phyloP scores from a whole-genome alignment of 116 monocot genomes.

The Iris pallida region DNA sequence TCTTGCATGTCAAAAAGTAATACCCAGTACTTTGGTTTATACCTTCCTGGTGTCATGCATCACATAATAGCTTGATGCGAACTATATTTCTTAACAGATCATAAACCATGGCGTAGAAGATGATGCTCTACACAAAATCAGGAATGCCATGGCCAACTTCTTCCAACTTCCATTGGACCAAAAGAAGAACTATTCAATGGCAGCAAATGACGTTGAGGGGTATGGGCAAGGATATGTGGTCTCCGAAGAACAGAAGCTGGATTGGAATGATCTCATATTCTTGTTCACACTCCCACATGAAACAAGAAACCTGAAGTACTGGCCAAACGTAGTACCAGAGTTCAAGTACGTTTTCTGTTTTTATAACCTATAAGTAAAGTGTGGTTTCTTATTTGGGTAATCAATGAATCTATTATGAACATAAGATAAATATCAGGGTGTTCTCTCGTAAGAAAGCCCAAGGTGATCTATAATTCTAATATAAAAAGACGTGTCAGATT shows the following conservation, averaged over 20 bases:
- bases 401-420: too few relatives aligned
- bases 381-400: too few relatives aligned
- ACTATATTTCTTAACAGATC: conserved; percentile 5
- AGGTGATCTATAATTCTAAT: too few relatives aligned
- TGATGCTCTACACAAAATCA: not conserved
- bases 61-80: not conserved
- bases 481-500: too few relatives aligned
- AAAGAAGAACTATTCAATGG: conserved; percentile 5
- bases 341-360: conserved; percentile 6
- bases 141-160: not conserved
- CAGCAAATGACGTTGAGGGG: conserved; percentile 8
- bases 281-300: not conserved
- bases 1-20: too few relatives aligned
- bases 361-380: too few relatives aligned
- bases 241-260: conserved; percentile 12
- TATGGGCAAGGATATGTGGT: conserved; percentile 8
- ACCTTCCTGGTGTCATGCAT: too few relatives aligned
- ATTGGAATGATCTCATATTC: conserved; percentile 9
- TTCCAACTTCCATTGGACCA: conserved; percentile 7
- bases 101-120: conserved; percentile 10
- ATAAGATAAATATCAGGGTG: too few relatives aligned
- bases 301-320: conserved; percentile 2
- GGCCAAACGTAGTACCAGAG: conserved; percentile 2
- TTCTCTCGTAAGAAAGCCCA: too few relatives aligned
- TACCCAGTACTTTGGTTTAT: too few relatives aligned